These are phyloP conservation scores for Trichoderma endophyticum DNA, from an alignment of 2,329 filamentous ascomycete species.

Conservation along the genomic window DNA sequence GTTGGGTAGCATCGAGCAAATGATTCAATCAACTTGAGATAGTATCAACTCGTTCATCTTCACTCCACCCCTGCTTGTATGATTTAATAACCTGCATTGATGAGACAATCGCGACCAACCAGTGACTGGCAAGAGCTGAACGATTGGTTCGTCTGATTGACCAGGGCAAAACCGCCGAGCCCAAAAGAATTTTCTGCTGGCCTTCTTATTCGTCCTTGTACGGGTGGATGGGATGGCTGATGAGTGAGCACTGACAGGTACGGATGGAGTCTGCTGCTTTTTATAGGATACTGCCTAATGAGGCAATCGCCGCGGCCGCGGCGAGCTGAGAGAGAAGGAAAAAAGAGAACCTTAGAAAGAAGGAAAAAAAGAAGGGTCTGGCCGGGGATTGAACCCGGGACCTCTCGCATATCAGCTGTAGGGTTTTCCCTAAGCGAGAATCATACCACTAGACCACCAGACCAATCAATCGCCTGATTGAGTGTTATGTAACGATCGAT, in stretches of 20 bases:
- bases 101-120: not conserved
- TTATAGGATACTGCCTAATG: not conserved
- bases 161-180: not conserved
- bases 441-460: constrained; percentile 66
- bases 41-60: not conserved
- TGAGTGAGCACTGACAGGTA: not conserved
- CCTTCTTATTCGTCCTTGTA: not conserved
- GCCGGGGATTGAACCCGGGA: constrained; percentile 47
- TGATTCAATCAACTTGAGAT: not conserved
- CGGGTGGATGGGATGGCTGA: not conserved
- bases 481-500: not conserved
- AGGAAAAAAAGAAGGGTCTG: constrained; percentile 37
- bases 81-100: not conserved
- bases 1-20: not conserved
- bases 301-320: not conserved
- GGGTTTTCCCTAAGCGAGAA: constrained; percentile 63
- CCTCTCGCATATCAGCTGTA: constrained; percentile 41
- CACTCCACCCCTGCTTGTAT: not conserved
- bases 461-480: constrained; percentile 27
- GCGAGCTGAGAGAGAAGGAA: constrained; percentile 13
- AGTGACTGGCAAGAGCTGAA: not conserved
- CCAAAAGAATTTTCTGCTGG: not conserved
- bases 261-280: not conserved
- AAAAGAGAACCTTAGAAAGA: constrained; percentile 25
- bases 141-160: not conserved